Evolutionary conservation across 1,284 basidiomycete species (phyloP), one percentile per base, ranked within the genome.

Genomic region (Malassezia pachydermatis): DNA sequence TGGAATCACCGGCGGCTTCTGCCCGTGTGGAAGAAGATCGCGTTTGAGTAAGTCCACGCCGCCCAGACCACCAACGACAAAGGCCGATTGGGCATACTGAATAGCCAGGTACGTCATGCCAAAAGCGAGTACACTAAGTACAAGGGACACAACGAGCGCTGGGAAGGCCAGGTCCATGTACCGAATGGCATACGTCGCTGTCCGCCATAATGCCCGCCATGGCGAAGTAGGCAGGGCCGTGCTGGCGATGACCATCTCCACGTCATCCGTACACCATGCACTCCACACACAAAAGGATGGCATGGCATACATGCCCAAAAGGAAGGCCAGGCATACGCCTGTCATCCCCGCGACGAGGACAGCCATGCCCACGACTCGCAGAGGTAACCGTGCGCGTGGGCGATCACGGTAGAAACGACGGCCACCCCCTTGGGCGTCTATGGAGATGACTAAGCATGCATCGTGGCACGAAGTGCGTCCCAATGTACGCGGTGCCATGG

Each of bases 1-100:
- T 28, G 94, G 90, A 63, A 90, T 95, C 63, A 30, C 29, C 0
- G 47, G 35, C 40, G 32, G 34, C 25, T 36, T 19, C 7, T 4
- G 3, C 16, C 3, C 20, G 1, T 16, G 23, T 8, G 25, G 44
- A 1, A 17, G 39, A 3, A 32, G 17, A 10, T 39, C 43, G 19
- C 46, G 40, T 47, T 71, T 71, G 28, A 71, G 60, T 42, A 71
- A 40, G 34, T 71, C 68, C 16, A 56, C 33, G 13, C 68, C 68
- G 19, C 55, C 50, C 45, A 71, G 65, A 0, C 68, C 68, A 2
- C 60, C 36, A 8, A 54, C 45, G 16, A 51, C 20, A 37, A 71
- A 70, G 7, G 63, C 53, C n/a, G 54, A 38, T 19, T 56, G 59
- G 3, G 63, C 59, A 16, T 32, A 38, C 2, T 37, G 32, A 16